phyloP scores from a whole-genome alignment of 257 asterid species.

The Catharanthus roseus region DNA sequence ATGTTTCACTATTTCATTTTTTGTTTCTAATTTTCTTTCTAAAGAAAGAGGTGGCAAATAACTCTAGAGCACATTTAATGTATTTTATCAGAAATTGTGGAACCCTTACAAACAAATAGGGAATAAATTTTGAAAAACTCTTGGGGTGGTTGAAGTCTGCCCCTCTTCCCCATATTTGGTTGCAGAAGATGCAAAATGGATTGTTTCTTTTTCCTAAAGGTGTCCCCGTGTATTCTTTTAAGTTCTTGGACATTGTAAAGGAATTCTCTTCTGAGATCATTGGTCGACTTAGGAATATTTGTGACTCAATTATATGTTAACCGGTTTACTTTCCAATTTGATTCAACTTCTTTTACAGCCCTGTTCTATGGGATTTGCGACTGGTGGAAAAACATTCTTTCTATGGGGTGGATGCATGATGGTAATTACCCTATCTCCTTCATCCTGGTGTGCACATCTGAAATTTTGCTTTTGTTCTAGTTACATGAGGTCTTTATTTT shows the following conservation, averaged over 20 bases:
- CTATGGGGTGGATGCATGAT: slow-evolving; percentile 99
- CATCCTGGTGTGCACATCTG: slow-evolving; percentile 11
- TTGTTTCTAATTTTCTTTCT: not conserved
- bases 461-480: slow-evolving; percentile 7
- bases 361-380: slow-evolving; percentile 99
- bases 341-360: slow-evolving; percentile 49
- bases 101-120: not conserved
- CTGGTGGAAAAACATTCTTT: slow-evolving; percentile 97
- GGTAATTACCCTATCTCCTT: slow-evolving; percentile 41
- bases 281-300: not conserved
- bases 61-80: not conserved
- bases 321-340: not conserved
- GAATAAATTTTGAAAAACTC: not conserved
- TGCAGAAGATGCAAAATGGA: not conserved
- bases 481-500: slow-evolving; percentile 13
- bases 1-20: slow-evolving; percentile 15
- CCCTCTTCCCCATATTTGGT: not conserved
- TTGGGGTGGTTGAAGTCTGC: not conserved
- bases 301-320: not conserved
- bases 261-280: not conserved
- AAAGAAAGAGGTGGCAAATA: not conserved
- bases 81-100: no score
- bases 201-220: not conserved
- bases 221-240: not conserved
- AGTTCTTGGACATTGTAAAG: not conserved